A percentile compares a stretch with the other conserved stretches of the same genome.
These are phyloP conservation scores for Monocercomonoides exilis DNA, from an alignment of 78 protist species.

Conservation along the genomic window DNA sequence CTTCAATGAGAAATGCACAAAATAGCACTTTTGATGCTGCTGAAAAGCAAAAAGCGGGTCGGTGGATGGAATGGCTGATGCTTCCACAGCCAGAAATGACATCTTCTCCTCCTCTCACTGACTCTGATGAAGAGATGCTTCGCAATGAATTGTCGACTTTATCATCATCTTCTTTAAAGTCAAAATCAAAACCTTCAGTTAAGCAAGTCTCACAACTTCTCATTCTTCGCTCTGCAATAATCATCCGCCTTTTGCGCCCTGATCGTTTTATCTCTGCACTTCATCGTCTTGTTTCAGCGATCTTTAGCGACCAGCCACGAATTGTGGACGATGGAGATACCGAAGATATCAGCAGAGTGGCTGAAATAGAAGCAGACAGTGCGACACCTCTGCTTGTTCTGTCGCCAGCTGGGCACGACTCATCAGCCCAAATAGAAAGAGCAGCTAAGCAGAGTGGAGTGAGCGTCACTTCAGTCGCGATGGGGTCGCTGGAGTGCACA, in stretches of 20 bases:
- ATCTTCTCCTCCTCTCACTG: neutral
- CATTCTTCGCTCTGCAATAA: neutral
- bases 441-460: constrained; percentile 24
- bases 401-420: constrained; percentile 83
- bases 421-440: constrained; percentile 47
- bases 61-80: too few relatives aligned
- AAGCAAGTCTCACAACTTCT: neutral
- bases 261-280: constrained; percentile 46
- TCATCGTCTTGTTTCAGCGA: constrained; percentile 20
- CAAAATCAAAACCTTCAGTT: neutral
- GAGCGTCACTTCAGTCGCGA: constrained; percentile 58
- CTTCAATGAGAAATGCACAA: too few relatives aligned
- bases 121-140: neutral
- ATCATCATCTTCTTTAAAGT: neutral
- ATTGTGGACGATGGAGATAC: neutral
- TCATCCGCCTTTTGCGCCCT: constrained; percentile 65
- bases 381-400: constrained; percentile 64
- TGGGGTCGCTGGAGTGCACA: constrained; percentile 87
- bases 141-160: neutral
- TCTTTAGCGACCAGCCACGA: neutral
- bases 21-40: too few relatives aligned
- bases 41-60: too few relatives aligned
- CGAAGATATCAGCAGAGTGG: constrained; percentile 43
- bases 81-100: neutral
- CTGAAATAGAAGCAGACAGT: constrained; percentile 28